Evolutionary conservation across 208 protist genomes (phyloP), one percentile per base, ranked within the genome.

Genomic region (Crithidia thermophila): DNA sequence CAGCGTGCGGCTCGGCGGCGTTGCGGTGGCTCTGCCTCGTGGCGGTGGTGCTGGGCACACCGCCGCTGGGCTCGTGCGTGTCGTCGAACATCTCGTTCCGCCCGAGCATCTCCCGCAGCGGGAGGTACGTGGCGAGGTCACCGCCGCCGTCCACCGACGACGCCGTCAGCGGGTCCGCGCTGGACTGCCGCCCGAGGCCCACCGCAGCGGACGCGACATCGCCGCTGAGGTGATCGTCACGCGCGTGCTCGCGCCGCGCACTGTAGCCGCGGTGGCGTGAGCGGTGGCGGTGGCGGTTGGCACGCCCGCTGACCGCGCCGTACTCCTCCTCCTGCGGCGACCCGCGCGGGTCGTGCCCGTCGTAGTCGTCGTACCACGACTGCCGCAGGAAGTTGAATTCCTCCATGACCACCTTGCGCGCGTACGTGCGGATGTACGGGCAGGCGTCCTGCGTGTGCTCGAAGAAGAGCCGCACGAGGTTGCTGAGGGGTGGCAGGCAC

Each of bases 391-490:
- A 80, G 34, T 66, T 73, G 43, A 90, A 78, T 63, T 88, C 82
- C 46, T 93, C 84, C n/a, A 81, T 42, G 10, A 88, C 61, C 5
- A 90, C 75, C 31, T 81, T 82, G 39, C 74, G 73, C 9, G 81
- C 78, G 66, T 87, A 82, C 0, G 82, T 63, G 33, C 75, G 72
- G 39, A 90, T 79, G 73, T 84, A 81, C 18, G 84, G 86, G 61
- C 85, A 95, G 64, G 76, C 62, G 57, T 87, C 84, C 31, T 90
- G 80, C 16, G 82, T 81, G 51, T 78, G 66, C 74, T 87, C 78
- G 7, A 86, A 65, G 31, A 77, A 78, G 47, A 85, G 62, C 3
- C 80, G 81, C 5, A 87, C 68, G 36, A 90, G 62, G 58, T 87
- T 82, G 69, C 84, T 84, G 49, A 90, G 62, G 11, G 70, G 59